Evolutionary conservation across 2,329 filamentous ascomycete species (phyloP).

Genomic region (Fusarium zealandicum): DNA sequence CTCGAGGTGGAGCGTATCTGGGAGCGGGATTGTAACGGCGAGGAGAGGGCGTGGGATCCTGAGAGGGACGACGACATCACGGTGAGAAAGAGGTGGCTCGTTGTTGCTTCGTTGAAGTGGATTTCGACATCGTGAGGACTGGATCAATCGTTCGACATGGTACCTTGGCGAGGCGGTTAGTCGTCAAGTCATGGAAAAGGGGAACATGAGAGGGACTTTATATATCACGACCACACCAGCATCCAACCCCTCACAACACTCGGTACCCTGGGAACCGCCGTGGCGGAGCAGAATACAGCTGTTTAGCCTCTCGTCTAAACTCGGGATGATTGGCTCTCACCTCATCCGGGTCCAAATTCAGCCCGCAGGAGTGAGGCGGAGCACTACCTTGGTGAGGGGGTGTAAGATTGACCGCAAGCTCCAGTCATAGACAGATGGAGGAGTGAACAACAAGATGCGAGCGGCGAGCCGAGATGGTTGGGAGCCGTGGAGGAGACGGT

Average conservation of each 20-base stretch:
- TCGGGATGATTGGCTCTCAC: slow-evolving; percentile 20
- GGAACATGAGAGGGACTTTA: slow-evolving; percentile 7
- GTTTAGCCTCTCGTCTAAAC: background rate
- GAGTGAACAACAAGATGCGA: background rate
- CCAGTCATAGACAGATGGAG: background rate
- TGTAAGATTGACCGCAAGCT: slow-evolving; percentile 3
- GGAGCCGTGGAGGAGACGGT: background rate
- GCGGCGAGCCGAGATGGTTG: background rate
- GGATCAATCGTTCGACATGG: background rate
- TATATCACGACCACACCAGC: slow-evolving; percentile 10
- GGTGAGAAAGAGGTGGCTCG: slow-evolving; percentile 74
- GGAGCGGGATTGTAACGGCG: slow-evolving; percentile 72
- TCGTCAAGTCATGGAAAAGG: background rate
- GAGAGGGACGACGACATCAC: slow-evolving; percentile 70
- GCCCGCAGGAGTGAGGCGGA: slow-evolving; percentile 26
- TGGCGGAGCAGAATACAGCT: slow-evolving; percentile 21
- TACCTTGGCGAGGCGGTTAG: background rate
- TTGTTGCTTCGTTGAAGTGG: slow-evolving; percentile 62
- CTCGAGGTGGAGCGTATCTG: slow-evolving; percentile 70
- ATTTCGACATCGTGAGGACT: slow-evolving; percentile 25
- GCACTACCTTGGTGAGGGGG: slow-evolving; percentile 9
- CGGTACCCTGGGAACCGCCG: slow-evolving; percentile 2
- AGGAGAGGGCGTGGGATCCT: slow-evolving; percentile 65
- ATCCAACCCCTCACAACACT: background rate
- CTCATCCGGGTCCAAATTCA: slow-evolving; percentile 1